These are phyloP conservation scores for Gynochthodes officinalis DNA, from an alignment of 257 asterid species.

Conservation along the genomic window DNA sequence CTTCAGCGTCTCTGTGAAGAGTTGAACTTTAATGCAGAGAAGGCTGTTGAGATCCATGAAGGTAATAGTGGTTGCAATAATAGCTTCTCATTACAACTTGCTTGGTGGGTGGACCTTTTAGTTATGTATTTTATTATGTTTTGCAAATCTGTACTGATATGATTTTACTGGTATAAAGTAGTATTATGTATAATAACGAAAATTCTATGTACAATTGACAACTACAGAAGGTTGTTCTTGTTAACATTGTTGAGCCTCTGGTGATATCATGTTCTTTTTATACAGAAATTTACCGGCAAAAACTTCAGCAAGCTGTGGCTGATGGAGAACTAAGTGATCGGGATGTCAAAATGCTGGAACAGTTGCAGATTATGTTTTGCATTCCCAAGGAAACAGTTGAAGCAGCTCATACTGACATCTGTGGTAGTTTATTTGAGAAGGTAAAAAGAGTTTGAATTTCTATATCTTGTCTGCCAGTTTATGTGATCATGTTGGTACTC, in stretches of 20 bases:
- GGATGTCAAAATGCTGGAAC: constrained; percentile 72
- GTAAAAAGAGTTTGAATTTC: constrained; percentile 25
- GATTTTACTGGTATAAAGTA: not conserved
- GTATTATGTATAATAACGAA: not conserved
- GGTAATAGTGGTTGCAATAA: constrained; percentile 40
- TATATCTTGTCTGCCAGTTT: not conserved
- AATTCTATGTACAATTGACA: too few species aligned
- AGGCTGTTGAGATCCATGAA: constrained; percentile 87
- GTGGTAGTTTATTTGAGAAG: constrained; percentile 95
- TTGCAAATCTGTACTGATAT: not conserved
- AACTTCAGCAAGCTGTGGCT: constrained; percentile 69
- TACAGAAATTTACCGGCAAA: constrained; percentile 81
- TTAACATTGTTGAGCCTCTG: not conserved
- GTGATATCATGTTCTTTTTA: constrained; percentile 10
- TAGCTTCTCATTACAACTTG: not conserved
- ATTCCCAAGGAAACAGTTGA: constrained; percentile 89
- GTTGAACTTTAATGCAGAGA: constrained; percentile 81
- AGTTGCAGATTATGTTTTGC: constrained; percentile 87
- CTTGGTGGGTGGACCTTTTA: not conserved
- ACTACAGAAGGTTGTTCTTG: not conserved
- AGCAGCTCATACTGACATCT: constrained; percentile 83
- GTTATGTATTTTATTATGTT: not conserved
- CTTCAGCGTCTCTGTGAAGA: constrained; percentile 95
- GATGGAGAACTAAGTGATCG: constrained; percentile 86
- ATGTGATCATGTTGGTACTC: not conserved